Percentiles rank a stretch among this genome's conserved stretches.
phyloP scores from a whole-genome alignment of 768 basidiomycete genomes.

The Lepiota venenata region DNA sequence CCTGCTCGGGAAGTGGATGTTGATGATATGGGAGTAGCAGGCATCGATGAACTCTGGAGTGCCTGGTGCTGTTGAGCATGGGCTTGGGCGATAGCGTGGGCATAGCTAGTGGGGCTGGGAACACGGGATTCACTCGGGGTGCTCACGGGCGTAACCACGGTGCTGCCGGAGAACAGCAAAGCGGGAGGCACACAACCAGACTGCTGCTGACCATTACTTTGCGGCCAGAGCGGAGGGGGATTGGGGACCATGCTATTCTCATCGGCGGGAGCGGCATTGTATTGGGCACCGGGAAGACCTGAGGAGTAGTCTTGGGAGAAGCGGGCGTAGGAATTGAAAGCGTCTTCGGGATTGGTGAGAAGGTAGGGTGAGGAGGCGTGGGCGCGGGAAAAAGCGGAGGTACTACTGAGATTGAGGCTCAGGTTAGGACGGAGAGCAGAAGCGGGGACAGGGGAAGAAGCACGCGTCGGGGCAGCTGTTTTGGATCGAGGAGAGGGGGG shows the following conservation, averaged over 20 bases:
- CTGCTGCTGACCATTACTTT: conserved; percentile 19
- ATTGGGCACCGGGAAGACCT: conserved; percentile 57
- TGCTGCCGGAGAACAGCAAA: conserved; percentile 47
- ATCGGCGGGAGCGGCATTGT: conserved; percentile 33
- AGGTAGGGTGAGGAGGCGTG: conserved; percentile 15
- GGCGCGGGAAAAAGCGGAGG: conserved; percentile 20
- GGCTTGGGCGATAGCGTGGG: conserved; percentile 7
- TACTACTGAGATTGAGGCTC: conserved; percentile 17
- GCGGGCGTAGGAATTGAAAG: conserved; percentile 67
- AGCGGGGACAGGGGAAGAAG: conserved; percentile 26
- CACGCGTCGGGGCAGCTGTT: conserved; percentile 29
- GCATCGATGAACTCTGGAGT: conserved; percentile 13
- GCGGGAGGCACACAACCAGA: conserved; percentile 60
- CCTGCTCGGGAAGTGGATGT: conserved; percentile 8
- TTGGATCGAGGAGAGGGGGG: conserved; percentile 49
- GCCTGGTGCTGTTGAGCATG: conserved; percentile 21
- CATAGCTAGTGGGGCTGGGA: conserved; percentile 18
- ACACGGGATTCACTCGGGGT: conserved; percentile 48
- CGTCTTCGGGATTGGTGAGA: conserved; percentile 41
- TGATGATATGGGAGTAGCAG: conserved; percentile 19
- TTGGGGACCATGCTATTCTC: conserved; percentile 27
- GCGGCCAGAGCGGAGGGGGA: conserved; percentile 8
- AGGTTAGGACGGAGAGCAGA: conserved; percentile 19
- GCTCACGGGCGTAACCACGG: conserved; percentile 37
- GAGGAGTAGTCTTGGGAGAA: conserved; percentile 61